phyloP scores from a whole-genome alignment of 331 rosid species.

The Acacia pycnantha region DNA sequence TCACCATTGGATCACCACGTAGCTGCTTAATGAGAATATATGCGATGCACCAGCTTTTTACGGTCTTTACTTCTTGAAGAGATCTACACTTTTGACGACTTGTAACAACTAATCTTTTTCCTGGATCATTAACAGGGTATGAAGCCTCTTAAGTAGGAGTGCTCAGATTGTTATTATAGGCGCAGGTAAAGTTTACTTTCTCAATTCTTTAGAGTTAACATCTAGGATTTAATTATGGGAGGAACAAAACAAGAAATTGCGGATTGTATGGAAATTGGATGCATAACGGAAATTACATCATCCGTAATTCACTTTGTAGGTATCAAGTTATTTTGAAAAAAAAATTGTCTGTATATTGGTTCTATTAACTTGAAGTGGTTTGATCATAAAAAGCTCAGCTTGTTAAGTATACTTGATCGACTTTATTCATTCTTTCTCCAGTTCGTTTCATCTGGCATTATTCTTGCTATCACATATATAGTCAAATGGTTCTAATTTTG shows the following conservation, averaged over 20 bases:
- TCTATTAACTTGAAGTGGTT: neutral
- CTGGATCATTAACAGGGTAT: constrained; percentile 12
- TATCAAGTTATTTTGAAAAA: neutral
- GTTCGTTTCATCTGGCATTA: neutral
- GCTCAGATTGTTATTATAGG: neutral
- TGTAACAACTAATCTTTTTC: neutral
- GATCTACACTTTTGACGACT: neutral
- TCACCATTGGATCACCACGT: neutral
- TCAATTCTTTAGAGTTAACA: neutral
- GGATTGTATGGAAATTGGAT: neutral
- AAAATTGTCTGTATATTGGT: neutral
- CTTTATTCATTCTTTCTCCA: neutral
- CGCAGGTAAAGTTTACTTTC: neutral
- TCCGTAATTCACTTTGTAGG: too few relatives aligned
- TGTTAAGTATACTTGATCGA: neutral
- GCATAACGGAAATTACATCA: neutral
- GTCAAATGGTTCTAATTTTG: neutral
- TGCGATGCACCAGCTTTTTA: neutral
- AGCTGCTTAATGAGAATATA: neutral
- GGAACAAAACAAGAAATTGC: neutral
- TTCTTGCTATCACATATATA: neutral
- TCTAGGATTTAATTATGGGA: neutral
- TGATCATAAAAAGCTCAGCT: neutral
- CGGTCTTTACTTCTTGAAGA: neutral
- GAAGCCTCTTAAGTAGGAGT: constrained; percentile 16